A percentile compares a stretch with the other conserved stretches of the same genome.
Conservation (phyloP, 2,329 filamentous ascomycete genomes). For the Monilinia aucupariae region DNA sequence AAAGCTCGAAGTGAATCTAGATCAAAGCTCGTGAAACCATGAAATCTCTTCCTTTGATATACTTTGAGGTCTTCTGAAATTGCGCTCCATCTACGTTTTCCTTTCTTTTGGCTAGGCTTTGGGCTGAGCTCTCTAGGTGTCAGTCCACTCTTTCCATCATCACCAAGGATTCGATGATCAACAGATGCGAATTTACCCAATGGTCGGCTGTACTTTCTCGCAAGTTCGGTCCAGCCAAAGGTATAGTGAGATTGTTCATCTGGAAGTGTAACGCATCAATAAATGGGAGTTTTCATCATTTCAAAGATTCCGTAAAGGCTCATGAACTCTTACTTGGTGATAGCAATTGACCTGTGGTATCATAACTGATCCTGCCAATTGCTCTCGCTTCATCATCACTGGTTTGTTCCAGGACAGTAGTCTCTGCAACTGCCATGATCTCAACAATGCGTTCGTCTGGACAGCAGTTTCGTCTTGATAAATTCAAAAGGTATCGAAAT, state of each 20-base stretch:
- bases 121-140: background rate
- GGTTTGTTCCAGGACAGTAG: background rate
- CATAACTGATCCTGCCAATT: constrained; percentile 1
- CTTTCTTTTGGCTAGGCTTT: background rate
- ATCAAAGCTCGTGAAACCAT: too few species aligned
- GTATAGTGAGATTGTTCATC: background rate
- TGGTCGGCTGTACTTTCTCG: constrained; percentile 1
- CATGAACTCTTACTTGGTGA: background rate
- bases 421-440: background rate
- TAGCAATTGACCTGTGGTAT: constrained; percentile 13
- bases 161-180: background rate
- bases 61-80: background rate
- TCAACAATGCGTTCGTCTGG: background rate
- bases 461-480: background rate
- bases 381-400: background rate
- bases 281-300: background rate
- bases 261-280: background rate
- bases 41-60: constrained; percentile 2
- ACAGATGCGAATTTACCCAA: background rate
- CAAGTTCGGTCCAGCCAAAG: background rate
- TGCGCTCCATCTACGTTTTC: background rate
- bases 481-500: background rate
- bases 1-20: background rate
- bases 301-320: background rate
- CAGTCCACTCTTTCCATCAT: background rate